Evolutionary conservation across 2,329 filamentous ascomycete genomes (phyloP), one percentile per base, ranked within the genome.

Genomic region (Fonsecaea nubica): DNA sequence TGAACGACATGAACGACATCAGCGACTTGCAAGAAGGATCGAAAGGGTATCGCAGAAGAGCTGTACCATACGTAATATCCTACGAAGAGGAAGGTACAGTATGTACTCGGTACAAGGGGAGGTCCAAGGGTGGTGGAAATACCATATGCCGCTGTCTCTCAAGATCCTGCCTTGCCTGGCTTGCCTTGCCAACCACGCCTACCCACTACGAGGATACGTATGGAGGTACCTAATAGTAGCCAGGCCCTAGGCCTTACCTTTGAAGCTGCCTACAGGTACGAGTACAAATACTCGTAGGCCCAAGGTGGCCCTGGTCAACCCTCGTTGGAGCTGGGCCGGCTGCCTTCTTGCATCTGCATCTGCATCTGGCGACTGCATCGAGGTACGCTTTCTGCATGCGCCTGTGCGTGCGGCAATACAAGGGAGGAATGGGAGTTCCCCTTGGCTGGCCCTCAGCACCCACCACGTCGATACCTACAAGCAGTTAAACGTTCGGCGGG

Each of bases 401-500:
- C 45, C 45, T 18, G 21, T 25, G 45, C 45, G 45, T 25, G 45
- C 45, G 45, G 45, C 45, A 50, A 50, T 12, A 50, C 9, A 12
- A 30, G 10, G 9, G 21, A 12, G 9, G 25, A 21, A 21, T 7
- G 9, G 5, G 18, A 9, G 18, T 30, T 25, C 45, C 45, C 45
- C 45, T 25, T 50, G 18, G 12, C 45, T 50, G 18, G 12, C 45
- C 12, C 42, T 10, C n/a, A 32, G 8, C 42, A 48, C 8, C 45
- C 45, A 25, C 45, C 25, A 4, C 18, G 18, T 50, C 25, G 62
- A 33, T n/a, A 48, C 8, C 8, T 18, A 35, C 2, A 45, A 53
- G 52, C 21, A 35, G 18, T 55, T 55, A 57, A 54, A 30, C 40
- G 56, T 63, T 57, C 58, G 58, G 58, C 58, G 63, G 63, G 63